Evolutionary conservation across 192 early-diverging fungal genomes (phyloP).

Genomic region (Phlyctochytrium arcticum): DNA sequence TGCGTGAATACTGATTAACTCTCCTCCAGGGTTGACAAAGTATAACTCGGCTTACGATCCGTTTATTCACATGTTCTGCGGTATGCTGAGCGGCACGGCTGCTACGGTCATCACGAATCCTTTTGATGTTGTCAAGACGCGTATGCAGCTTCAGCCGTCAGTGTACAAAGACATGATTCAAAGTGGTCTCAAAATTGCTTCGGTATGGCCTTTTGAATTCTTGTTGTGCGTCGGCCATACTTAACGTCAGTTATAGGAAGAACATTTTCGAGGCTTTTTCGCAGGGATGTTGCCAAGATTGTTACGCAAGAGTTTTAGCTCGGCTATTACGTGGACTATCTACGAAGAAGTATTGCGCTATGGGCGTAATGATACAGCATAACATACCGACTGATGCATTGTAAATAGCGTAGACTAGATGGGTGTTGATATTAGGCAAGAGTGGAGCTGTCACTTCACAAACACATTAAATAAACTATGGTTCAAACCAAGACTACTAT

Average conservation of each 20-base stretch:
- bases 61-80: slow-evolving; percentile 59
- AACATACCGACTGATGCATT: no score
- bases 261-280: slow-evolving; percentile 75
- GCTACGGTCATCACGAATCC: slow-evolving; percentile 86
- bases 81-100: slow-evolving; percentile 62
- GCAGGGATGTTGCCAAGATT: slow-evolving; percentile 78
- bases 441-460: no score
- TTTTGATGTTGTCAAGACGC: slow-evolving; percentile 90
- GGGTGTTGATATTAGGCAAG: no score
- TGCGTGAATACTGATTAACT: no score
- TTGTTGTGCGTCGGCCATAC: not conserved
- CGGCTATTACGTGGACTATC: slow-evolving; percentile 88
- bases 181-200: slow-evolving; percentile 42
- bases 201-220: slow-evolving; percentile 3
- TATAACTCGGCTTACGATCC: slow-evolving; percentile 3
- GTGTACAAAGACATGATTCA: slow-evolving; percentile 56
- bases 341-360: slow-evolving; percentile 68
- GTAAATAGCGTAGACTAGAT: no score
- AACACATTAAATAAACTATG: no score
- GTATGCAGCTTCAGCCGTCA: slow-evolving; percentile 82
- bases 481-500: no score
- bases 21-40: not conserved
- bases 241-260: slow-evolving; percentile 45
- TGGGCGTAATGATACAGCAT: no score
- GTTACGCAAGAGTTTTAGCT: slow-evolving; percentile 75